phyloP scores from a whole-genome alignment of 805 yeast species.

The Cyberlindnera americana region DNA sequence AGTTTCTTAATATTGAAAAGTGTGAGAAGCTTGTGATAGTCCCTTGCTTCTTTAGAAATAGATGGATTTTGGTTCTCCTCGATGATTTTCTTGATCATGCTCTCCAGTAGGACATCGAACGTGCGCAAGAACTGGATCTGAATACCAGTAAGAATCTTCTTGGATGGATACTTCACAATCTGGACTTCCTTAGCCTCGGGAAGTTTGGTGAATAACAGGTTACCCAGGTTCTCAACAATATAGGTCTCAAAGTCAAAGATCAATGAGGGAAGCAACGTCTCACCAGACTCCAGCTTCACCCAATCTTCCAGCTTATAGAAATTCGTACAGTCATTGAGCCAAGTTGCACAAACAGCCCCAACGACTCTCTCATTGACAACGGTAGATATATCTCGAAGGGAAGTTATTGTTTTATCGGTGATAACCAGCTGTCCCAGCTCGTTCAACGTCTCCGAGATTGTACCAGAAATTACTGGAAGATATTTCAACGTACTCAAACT shows the following conservation, averaged over 20 bases:
- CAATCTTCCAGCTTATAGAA: constrained; percentile 39
- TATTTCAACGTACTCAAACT: constrained; percentile 56
- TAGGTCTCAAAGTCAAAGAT: constrained; percentile 32
- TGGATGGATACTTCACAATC: constrained; percentile 35
- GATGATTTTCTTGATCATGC: constrained; percentile 38
- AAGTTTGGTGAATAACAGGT: constrained; percentile 32
- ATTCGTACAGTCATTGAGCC: constrained; percentile 46
- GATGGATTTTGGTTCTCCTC: constrained; percentile 32
- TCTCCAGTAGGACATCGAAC: constrained; percentile 44
- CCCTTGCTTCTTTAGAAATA: constrained; percentile 29
- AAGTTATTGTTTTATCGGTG: constrained; percentile 36
- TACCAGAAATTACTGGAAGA: constrained; percentile 42
- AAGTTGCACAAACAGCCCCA: constrained; percentile 45
- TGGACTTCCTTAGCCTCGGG: constrained; percentile 35
- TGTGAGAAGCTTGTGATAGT: constrained; percentile 46
- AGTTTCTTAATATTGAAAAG: constrained; percentile 52
- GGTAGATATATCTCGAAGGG: constrained; percentile 34
- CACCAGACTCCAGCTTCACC: constrained; percentile 33
- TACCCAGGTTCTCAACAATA: constrained; percentile 32
- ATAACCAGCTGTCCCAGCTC: constrained; percentile 43
- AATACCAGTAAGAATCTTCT: constrained; percentile 34
- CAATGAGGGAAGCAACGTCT: constrained; percentile 36
- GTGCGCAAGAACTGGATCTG: constrained; percentile 39
- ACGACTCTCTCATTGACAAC: constrained; percentile 41
- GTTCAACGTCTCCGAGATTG: constrained; percentile 38